A percentile compares a stretch with the other conserved stretches of the same genome.
These are phyloP conservation scores for Pseudomonodictys pantanalensis DNA, from an alignment of 495 filamentous ascomycete species.

Conservation along the genomic window DNA sequence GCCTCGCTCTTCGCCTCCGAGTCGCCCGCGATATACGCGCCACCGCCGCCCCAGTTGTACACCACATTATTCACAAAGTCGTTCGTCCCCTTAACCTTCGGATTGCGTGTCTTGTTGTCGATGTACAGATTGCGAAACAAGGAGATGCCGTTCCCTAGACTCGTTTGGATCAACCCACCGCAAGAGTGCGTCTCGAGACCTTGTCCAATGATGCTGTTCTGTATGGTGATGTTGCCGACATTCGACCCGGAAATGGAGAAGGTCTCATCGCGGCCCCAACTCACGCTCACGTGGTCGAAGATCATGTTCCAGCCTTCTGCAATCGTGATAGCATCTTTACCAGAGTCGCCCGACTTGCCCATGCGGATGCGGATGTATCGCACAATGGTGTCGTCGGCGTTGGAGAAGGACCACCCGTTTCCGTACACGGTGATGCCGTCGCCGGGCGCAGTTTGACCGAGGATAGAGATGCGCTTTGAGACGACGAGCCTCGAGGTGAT, in stretches of 20 bases:
- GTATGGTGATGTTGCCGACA: slow-evolving; percentile 27
- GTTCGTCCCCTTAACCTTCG: slow-evolving; percentile 26
- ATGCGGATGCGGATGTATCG: slow-evolving; percentile 21
- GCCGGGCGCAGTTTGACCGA: slow-evolving; percentile 27
- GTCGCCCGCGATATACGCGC: slow-evolving; percentile 27
- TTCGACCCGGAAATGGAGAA: slow-evolving; percentile 18
- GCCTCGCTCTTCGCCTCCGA: slow-evolving; percentile 4
- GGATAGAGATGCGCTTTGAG: slow-evolving; percentile 14
- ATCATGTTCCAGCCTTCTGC: slow-evolving; percentile 22
- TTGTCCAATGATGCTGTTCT: slow-evolving; percentile 29
- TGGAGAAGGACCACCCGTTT: slow-evolving; percentile 15
- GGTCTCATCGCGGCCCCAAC: slow-evolving; percentile 25
- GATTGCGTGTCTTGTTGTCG: slow-evolving; percentile 28
- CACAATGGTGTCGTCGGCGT: slow-evolving; percentile 19
- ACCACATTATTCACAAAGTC: slow-evolving; percentile 29
- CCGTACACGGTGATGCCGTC: slow-evolving; percentile 28
- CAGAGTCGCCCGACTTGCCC: slow-evolving; percentile 16
- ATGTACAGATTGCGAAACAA: slow-evolving; percentile 28
- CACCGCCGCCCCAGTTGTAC: slow-evolving; percentile 31
- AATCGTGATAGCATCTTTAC: slow-evolving; percentile 26
- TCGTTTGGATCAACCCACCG: slow-evolving; percentile 24
- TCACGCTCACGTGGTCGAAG: slow-evolving; percentile 25
- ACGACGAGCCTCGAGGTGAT: slow-evolving; percentile 19
- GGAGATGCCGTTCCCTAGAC: slow-evolving; percentile 13
- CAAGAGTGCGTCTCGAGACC: slow-evolving; percentile 22